Percentiles rank a stretch among this genome's conserved stretches.
Evolutionary conservation across 23 red algal species (phyloP).

Genomic region (Gracilaria gracilis): DNA sequence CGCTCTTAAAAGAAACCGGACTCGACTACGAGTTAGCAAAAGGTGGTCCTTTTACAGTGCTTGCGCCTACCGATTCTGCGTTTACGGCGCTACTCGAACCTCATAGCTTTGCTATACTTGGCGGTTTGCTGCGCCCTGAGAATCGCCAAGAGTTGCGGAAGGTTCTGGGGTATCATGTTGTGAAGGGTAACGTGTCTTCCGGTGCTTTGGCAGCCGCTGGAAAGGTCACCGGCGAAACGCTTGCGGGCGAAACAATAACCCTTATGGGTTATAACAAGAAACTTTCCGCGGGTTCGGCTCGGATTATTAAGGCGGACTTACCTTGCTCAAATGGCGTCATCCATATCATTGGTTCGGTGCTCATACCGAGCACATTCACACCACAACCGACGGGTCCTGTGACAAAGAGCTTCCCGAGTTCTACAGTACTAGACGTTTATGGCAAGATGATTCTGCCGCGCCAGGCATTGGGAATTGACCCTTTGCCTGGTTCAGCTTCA

Average conservation of each 20-base stretch:
- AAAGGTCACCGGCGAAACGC: slow-evolving; percentile 7
- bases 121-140: slow-evolving; percentile 65
- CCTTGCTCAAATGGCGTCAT: slow-evolving; percentile 79
- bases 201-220: slow-evolving; percentile 18
- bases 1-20: slow-evolving; percentile 63
- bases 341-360: slow-evolving; percentile 63
- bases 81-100: slow-evolving; percentile 69
- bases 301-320: slow-evolving; percentile 69
- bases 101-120: slow-evolving; percentile 55
- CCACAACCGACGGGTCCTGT: slow-evolving; percentile 38
- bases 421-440: slow-evolving; percentile 59
- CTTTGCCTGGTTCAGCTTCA: slow-evolving; percentile 10
- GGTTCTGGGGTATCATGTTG: slow-evolving; percentile 68
- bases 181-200: slow-evolving; percentile 38
- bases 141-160: slow-evolving; percentile 62
- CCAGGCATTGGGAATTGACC: slow-evolving; percentile 76
- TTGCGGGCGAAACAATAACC: slow-evolving; percentile 38
- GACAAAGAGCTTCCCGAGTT: slow-evolving; percentile 47
- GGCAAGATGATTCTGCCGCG: slow-evolving; percentile 46
- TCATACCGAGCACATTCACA: slow-evolving; percentile 45
- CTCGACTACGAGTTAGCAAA: slow-evolving; percentile 67
- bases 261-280: slow-evolving; percentile 77
- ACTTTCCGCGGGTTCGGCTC: slow-evolving; percentile 64
- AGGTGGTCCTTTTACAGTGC: slow-evolving; percentile 73
- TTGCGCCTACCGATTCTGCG: slow-evolving; percentile 71